Evolutionary conservation across 805 yeast genomes (phyloP).

Genomic region (Kazachstania bromeliacearum): DNA sequence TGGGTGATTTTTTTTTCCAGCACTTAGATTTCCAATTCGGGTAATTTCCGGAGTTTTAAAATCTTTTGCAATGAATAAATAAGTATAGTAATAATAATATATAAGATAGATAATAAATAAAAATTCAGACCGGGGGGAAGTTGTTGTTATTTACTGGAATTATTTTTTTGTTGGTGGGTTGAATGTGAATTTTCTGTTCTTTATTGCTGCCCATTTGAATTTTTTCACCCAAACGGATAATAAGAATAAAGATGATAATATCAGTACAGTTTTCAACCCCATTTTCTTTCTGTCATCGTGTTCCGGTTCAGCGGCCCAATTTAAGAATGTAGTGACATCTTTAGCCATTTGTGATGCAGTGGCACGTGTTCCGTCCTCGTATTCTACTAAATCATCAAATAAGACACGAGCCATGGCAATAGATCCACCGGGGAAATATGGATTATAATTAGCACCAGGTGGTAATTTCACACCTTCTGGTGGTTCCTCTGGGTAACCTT

Average conservation of each 20-base stretch:
- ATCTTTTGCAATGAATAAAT: no score
- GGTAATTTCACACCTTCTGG: slow-evolving; percentile 96
- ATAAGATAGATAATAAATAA: slow-evolving; percentile 2
- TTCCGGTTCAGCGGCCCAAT: slow-evolving; percentile 98
- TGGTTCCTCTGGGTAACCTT: slow-evolving; percentile 98
- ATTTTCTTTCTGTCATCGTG: slow-evolving; percentile 95
- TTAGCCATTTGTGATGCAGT: slow-evolving; percentile 98
- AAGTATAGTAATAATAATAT: background rate
- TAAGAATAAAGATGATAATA: slow-evolving; percentile 69
- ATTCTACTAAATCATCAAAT: slow-evolving; percentile 95
- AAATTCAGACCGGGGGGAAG: background rate
- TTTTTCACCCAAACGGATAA: slow-evolving; percentile 86
- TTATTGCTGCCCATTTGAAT: slow-evolving; percentile 96
- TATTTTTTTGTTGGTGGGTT: slow-evolving; percentile 63
- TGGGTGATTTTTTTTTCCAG: no score
- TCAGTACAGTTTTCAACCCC: slow-evolving; percentile 86
- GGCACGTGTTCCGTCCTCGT: slow-evolving; percentile 98
- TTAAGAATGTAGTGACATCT: slow-evolving; percentile 90
- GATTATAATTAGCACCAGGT: slow-evolving; percentile 94
- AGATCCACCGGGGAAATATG: slow-evolving; percentile 99
- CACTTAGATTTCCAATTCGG: no score
- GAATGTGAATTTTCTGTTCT: slow-evolving; percentile 88
- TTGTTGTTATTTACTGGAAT: no score
- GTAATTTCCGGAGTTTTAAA: no score
- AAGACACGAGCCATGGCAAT: slow-evolving; percentile 99